Conservation (phyloP, 768 basidiomycete species). For the Arthromyces matolae region DNA sequence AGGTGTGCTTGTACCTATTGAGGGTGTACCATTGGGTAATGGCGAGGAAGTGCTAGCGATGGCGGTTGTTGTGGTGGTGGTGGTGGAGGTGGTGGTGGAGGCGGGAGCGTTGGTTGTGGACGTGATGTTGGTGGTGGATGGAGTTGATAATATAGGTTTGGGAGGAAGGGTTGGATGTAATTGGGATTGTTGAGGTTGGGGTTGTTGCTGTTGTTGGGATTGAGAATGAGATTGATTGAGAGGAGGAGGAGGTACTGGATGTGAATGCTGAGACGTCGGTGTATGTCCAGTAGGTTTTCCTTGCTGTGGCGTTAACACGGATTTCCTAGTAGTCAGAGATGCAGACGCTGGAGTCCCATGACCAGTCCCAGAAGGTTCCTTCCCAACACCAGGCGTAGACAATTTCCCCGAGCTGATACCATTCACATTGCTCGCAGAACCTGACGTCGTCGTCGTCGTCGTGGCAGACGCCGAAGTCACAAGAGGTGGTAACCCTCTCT, state of each 20-base stretch:
- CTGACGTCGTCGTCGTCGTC: slow-evolving; percentile 1
- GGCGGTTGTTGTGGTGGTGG: neutral
- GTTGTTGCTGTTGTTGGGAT: neutral
- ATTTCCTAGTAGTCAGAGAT: no score
- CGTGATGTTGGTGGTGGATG: neutral
- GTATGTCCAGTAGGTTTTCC: no score
- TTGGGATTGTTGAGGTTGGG: neutral
- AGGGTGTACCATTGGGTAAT: no score
- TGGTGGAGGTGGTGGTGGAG: neutral
- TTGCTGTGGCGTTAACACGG: no score
- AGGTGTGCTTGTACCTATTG: no score
- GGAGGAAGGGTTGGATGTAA: slow-evolving; percentile 14
- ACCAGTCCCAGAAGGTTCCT: no score
- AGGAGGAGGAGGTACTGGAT: no score
- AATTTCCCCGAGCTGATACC: no score
- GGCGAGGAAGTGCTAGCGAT: no score
- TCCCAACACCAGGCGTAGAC: no score
- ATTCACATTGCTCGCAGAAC: neutral
- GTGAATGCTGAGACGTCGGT: neutral
- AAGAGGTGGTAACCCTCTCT: slow-evolving; percentile 18
- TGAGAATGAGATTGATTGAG: neutral
- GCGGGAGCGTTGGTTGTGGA: neutral
- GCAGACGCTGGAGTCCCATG: no score
- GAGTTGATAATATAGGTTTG: slow-evolving; percentile 9
- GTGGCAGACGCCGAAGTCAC: neutral